Evolutionary conservation across 345 rosid genomes (phyloP), one percentile per base, ranked within the genome.

Genomic region (Citrus unshiu): DNA sequence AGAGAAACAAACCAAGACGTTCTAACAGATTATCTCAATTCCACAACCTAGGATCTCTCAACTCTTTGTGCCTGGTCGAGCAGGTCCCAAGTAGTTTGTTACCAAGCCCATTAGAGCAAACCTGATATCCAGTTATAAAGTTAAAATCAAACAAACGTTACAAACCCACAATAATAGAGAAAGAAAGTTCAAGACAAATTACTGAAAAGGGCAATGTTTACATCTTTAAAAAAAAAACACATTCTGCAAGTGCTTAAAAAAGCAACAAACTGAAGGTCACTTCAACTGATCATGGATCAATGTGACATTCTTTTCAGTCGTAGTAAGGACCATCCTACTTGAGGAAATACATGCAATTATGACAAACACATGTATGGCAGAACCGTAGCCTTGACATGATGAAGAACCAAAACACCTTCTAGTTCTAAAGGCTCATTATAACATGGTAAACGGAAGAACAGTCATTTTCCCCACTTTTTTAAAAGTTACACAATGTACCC

Each of bases 81-180:
- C 77, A 67, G 95, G 92, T 9, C 98, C 98, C 32, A 94, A 76
- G 91, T 94, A 94, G 84, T 92, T 96, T 79, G 98, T 90, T 68
- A 90, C 99, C 88, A 96, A 79, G 58, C 99, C 99, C 99, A 96
- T 96, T 68, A 96, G 83, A 62, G 97, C 98, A 87, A 94, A 96
- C 99, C 99, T 95, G 91, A 77, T 78, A 70, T 62, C 16, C 22
- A 63, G 40, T 59, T 72, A 80, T 46, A 61, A 74, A 73, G 59
- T 27, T 62, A 25, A 27, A 18, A 9, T 57, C 29, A 24, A 19
- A 40, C 39, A 30, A 35, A 35, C 37, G 0, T 35, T 35, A 35
- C 7, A 35, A 32, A 61, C 19, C 12, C 2, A 43, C n/a, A 54
- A 30, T 58, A 73, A 70, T 24, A 60, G 40, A 60, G 58, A 27